Conservation (phyloP, 2,329 filamentous ascomycete genomes). For the Colletotrichum sp. region DNA sequence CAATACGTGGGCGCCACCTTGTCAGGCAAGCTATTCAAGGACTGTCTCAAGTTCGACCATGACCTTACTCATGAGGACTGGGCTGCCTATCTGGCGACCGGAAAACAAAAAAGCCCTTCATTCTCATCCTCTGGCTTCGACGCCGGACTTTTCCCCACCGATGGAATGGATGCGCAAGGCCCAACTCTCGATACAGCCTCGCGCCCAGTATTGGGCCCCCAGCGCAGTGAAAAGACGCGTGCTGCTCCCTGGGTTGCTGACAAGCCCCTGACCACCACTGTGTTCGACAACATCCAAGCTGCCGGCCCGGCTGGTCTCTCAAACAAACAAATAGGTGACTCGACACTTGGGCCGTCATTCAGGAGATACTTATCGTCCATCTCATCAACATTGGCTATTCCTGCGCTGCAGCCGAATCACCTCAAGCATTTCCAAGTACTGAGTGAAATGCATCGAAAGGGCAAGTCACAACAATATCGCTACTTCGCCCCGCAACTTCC, state of each 20-base stretch:
- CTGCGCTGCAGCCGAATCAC: constrained; percentile 14
- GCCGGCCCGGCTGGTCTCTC: constrained; percentile 33
- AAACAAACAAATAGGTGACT: constrained; percentile 33
- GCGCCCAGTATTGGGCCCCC: not conserved
- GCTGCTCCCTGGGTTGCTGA: constrained; percentile 32
- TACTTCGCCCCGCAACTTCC: not conserved
- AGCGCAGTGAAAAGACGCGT: not conserved
- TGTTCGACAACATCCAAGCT: constrained; percentile 38
- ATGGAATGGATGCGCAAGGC: not conserved
- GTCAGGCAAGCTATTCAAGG: constrained; percentile 60
- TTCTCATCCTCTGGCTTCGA: not conserved
- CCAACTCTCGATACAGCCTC: not conserved
- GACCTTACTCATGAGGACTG: constrained; percentile 63
- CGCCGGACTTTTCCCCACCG: not conserved
- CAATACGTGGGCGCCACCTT: constrained; percentile 63
- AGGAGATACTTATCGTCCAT: constrained; percentile 37
- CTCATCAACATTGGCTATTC: constrained; percentile 32
- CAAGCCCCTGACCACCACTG: constrained; percentile 34
- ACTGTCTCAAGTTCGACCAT: constrained; percentile 64
- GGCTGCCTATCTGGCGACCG: constrained; percentile 58
- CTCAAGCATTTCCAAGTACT: constrained; percentile 18
- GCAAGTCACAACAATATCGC: constrained; percentile 19
- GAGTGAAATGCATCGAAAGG: constrained; percentile 20
- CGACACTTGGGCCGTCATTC: constrained; percentile 34
- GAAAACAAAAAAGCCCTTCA: constrained; percentile 30